These are phyloP conservation scores for Psidium guajava DNA, from an alignment of 345 rosid species.

Conservation along the genomic window DNA sequence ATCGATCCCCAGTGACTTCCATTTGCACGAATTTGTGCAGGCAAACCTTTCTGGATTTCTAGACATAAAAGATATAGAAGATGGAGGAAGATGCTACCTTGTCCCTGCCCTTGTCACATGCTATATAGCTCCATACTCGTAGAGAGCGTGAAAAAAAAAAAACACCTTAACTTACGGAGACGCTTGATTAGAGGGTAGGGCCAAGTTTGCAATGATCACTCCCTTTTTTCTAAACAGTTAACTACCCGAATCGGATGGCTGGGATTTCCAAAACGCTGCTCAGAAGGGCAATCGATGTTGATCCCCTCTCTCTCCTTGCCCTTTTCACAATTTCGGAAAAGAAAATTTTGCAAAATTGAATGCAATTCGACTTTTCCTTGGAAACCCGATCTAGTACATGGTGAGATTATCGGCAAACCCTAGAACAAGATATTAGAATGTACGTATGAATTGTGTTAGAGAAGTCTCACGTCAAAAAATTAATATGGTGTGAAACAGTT, in stretches of 20 bases:
- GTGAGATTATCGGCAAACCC: not conserved
- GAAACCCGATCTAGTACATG: not conserved
- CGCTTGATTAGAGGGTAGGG: not conserved
- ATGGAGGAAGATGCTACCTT: constrained; percentile 3
- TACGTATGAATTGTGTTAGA: no score
- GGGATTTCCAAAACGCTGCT: not conserved
- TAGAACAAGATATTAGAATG: not conserved
- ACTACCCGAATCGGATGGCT: not conserved
- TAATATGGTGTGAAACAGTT: no score
- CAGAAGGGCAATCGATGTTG: not conserved
- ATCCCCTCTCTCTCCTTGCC: not conserved
- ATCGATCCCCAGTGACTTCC: not conserved
- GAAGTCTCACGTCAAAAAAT: no score
- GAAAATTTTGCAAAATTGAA: not conserved
- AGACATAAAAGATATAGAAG: not conserved
- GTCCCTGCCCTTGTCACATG: constrained; percentile 3
- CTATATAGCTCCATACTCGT: not conserved
- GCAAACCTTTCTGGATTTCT: constrained; percentile 2
- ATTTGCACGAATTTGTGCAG: constrained; percentile 4
- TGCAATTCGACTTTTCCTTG: not conserved
- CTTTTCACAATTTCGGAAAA: not conserved
- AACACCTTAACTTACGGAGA: not conserved
- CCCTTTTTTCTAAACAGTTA: not conserved
- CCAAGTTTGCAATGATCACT: not conserved
- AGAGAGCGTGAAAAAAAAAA: not conserved